Percentiles rank a stretch among this genome's conserved stretches.
These are phyloP conservation scores for Penicillium goetzii DNA, from an alignment of 495 filamentous ascomycete genomes.

Conservation along the genomic window DNA sequence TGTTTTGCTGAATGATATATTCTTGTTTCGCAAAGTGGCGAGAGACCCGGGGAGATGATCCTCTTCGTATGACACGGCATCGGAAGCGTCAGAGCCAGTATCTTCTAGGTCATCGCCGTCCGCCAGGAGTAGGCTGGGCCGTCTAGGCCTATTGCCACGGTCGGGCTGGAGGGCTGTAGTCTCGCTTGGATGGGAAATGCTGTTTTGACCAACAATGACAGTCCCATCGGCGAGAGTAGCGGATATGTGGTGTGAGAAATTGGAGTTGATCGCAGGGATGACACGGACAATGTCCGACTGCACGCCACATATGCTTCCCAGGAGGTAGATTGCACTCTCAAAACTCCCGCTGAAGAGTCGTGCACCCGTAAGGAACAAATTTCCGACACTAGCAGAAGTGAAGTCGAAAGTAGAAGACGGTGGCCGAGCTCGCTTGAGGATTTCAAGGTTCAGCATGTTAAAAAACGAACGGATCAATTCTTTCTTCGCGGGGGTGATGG, in stretches of 20 bases:
- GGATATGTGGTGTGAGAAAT: slow-evolving; percentile 91
- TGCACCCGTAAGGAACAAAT: slow-evolving; percentile 86
- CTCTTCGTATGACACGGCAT: slow-evolving; percentile 62
- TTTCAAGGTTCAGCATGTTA: slow-evolving; percentile 85
- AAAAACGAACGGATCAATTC: slow-evolving; percentile 92
- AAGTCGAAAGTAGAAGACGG: slow-evolving; percentile 85
- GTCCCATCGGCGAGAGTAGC: slow-evolving; percentile 77
- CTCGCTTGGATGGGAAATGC: slow-evolving; percentile 82
- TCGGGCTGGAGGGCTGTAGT: slow-evolving; percentile 52
- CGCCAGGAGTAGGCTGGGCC: slow-evolving; percentile 45
- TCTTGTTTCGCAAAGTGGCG: slow-evolving; percentile 74
- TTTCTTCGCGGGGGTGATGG: slow-evolving; percentile 80
- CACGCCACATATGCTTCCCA: slow-evolving; percentile 79
- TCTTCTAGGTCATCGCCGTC: slow-evolving; percentile 59
- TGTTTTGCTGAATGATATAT: slow-evolving; percentile 78
- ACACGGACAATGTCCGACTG: slow-evolving; percentile 70
- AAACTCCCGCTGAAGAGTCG: slow-evolving; percentile 81
- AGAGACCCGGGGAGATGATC: slow-evolving; percentile 86
- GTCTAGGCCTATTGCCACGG: slow-evolving; percentile 34
- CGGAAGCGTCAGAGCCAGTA: slow-evolving; percentile 65
- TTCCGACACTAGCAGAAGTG: slow-evolving; percentile 85
- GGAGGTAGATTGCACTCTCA: slow-evolving; percentile 79
- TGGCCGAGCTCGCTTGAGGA: slow-evolving; percentile 79
- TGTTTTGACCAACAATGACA: slow-evolving; percentile 88
- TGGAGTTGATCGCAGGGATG: slow-evolving; percentile 88